phyloP scores from a whole-genome alignment of 495 filamentous ascomycete genomes.

The Bombardia bombarda region DNA sequence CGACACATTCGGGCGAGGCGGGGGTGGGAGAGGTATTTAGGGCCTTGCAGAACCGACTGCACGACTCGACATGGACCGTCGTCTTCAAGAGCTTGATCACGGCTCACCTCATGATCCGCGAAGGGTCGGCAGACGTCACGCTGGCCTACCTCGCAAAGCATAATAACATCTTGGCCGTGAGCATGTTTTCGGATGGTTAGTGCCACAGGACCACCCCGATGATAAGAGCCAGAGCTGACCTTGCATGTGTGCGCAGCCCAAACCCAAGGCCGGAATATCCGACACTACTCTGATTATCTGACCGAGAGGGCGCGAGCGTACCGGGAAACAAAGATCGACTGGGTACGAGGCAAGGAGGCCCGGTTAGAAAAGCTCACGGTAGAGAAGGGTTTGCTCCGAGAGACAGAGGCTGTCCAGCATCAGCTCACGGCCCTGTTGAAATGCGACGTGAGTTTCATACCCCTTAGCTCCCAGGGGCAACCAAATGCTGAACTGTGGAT shows the following conservation, averaged over 20 bases:
- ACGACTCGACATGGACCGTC: slow-evolving; percentile 94
- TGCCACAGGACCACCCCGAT: slow-evolving; percentile 8
- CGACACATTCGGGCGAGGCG: slow-evolving; percentile 89
- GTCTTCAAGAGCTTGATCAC: slow-evolving; percentile 96
- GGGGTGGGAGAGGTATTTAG: slow-evolving; percentile 96
- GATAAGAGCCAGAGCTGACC: slow-evolving; percentile 5
- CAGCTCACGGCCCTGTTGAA: slow-evolving; percentile 79
- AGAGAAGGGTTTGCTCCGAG: slow-evolving; percentile 86
- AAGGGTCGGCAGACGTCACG: slow-evolving; percentile 85
- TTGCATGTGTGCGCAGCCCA: slow-evolving; percentile 57
- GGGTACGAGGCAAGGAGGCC: slow-evolving; percentile 74
- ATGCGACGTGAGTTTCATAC: slow-evolving; percentile 62
- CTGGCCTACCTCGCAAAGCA: slow-evolving; percentile 78
- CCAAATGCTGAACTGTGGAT: slow-evolving; percentile 12
- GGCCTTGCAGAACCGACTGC: slow-evolving; percentile 75
- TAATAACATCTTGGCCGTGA: slow-evolving; percentile 76
- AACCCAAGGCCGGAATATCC: slow-evolving; percentile 90
- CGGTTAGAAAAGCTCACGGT: slow-evolving; percentile 79
- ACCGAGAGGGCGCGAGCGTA: slow-evolving; percentile 74
- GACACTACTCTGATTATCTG: slow-evolving; percentile 84
- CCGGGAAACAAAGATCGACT: slow-evolving; percentile 77
- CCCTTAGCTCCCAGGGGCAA: slow-evolving; percentile 12
- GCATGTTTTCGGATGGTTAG: slow-evolving; percentile 86
- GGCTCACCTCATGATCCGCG: slow-evolving; percentile 93
- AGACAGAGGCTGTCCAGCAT: slow-evolving; percentile 85